Conservation (phyloP, 2,329 filamentous ascomycete species). For the Sarocladium brachiariae region DNA sequence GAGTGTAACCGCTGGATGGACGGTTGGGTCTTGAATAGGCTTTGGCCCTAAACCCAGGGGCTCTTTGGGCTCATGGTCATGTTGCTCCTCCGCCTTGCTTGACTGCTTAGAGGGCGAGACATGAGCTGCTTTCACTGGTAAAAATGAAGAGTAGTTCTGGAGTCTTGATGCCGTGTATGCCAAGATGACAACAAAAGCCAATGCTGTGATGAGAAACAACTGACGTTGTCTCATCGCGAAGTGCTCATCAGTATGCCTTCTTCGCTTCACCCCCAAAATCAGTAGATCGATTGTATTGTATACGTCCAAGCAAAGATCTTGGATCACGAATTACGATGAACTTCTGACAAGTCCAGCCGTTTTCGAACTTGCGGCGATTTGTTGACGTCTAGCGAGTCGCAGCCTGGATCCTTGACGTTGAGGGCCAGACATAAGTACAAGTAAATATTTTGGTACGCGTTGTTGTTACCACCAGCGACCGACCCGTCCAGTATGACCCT, state of each 20-base stretch:
- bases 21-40: slow-evolving; percentile 23
- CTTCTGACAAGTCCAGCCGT: too few relatives aligned
- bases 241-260: slow-evolving; percentile 1
- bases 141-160: slow-evolving; percentile 14
- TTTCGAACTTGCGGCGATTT: too few relatives aligned
- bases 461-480: background rate
- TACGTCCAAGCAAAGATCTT: background rate
- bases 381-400: too few relatives aligned
- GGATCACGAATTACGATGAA: background rate
- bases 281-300: too few relatives aligned
- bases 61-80: slow-evolving; percentile 13
- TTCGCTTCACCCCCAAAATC: background rate
- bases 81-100: background rate
- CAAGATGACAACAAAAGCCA: slow-evolving; percentile 33
- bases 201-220: slow-evolving; percentile 24
- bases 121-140: background rate
- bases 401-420: too few relatives aligned
- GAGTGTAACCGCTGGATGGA: slow-evolving; percentile 62
- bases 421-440: background rate
- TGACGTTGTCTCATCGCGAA: slow-evolving; percentile 33
- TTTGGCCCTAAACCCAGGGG: slow-evolving; percentile 21
- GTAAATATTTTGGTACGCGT: background rate
- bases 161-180: slow-evolving; percentile 18
- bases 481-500: too few relatives aligned
- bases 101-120: background rate